Base-by-base conservation (phyloP, 1,139 yeast species). In the Taphrina pruni region DNA sequence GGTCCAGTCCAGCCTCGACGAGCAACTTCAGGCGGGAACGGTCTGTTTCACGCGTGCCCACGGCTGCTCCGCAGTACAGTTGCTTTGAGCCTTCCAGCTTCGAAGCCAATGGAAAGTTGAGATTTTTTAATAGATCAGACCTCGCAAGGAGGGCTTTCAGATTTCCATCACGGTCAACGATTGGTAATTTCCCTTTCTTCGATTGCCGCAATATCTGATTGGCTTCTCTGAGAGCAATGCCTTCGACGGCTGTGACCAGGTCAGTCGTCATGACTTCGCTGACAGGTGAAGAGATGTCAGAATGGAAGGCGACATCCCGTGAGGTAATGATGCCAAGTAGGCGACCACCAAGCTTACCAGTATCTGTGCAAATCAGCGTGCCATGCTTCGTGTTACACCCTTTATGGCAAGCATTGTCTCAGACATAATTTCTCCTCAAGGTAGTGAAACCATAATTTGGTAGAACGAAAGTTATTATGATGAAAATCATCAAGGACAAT, bases 401-500 rank as follows among this genome's bases (percentile, higher is more conserved):
- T 26, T 2, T 38, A 26, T 52, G 38, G 38, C 57, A 12, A 39
- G 39, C 26, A 57, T 43, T 36, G 46, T 56, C 46, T 58, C 60
- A 62, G 66, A n/a, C 43, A 35, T 32, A 26, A 26, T 9, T 17
- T 82, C 74, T 92, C 97, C 96, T 81, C 97, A 91, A 85, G 97
- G 90, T 93, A 96, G 96, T 89, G 88, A 88, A 95, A 90, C 89
- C 96, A 80, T 76, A 80, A 78, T 88, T 38, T 97, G 97, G 99
- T 89, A 94, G 99, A 94, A 94, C 98, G 99, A 94, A 94, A 94
- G 98, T 94, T 92, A 90, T 83, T 50, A 79, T 75, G 77, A 75
- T 76, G 76, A 75, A 70, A 70, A 52, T 70, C 96, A 89, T 90
- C 96, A 88, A 79, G 9, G 60, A 48, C 61, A 41, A 43, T 8